A percentile compares a stretch with the other conserved stretches of the same genome.
phyloP scores from a whole-genome alignment of 2,329 filamentous ascomycete genomes.

The Cladophialophora psammophila region DNA sequence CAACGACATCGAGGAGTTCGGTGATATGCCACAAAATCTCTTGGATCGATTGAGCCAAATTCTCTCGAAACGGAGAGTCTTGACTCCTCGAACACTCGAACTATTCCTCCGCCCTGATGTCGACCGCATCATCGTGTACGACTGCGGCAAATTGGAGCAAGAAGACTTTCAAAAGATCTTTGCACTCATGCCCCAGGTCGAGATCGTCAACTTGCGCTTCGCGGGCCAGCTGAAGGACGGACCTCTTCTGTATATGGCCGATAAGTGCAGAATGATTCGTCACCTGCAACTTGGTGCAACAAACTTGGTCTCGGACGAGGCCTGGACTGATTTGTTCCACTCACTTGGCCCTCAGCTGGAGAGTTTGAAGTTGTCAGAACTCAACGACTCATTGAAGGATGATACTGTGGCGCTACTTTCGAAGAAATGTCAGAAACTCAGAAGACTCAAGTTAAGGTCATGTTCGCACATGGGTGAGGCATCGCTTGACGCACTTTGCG shows the following conservation, averaged over 20 bases:
- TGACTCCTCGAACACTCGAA: constrained; percentile 57
- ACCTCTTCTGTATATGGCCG: constrained; percentile 80
- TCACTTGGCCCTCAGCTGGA: constrained; percentile 71
- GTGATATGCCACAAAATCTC: constrained; percentile 65
- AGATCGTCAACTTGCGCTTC: constrained; percentile 77
- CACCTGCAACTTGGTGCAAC: constrained; percentile 81
- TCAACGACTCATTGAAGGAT: constrained; percentile 82
- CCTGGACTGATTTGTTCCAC: constrained; percentile 75
- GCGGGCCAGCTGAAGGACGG: constrained; percentile 91
- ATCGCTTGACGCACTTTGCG: constrained; percentile 70
- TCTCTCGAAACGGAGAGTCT: constrained; percentile 67
- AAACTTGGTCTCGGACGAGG: constrained; percentile 79
- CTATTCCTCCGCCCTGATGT: constrained; percentile 61
- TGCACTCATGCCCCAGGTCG: constrained; percentile 72
- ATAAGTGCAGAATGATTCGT: constrained; percentile 72
- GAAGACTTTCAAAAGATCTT: constrained; percentile 85
- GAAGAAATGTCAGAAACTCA: constrained; percentile 70
- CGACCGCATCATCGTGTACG: constrained; percentile 65
- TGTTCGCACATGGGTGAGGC: constrained; percentile 75
- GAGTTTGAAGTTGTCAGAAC: constrained; percentile 78
- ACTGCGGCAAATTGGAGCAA: constrained; percentile 71
- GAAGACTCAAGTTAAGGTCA: constrained; percentile 78
- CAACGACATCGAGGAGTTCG: constrained; percentile 69
- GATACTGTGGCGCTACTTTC: constrained; percentile 69
- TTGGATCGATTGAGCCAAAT: constrained; percentile 68